Conservation (phyloP, 805 yeast genomes). For the Alloascoidea hylecoeti region DNA sequence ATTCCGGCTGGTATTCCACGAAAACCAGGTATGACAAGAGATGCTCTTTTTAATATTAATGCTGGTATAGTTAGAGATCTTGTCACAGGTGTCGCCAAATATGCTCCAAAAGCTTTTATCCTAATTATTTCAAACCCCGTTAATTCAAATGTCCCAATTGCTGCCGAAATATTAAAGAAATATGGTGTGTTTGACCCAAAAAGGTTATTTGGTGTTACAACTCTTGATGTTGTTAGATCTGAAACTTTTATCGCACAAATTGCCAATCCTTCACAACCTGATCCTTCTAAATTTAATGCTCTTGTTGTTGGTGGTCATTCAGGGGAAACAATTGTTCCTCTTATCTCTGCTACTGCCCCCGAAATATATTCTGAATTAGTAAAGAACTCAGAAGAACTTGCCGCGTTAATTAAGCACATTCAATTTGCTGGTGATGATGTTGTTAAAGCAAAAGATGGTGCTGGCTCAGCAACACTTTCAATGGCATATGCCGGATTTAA, state of each 20-base stretch:
- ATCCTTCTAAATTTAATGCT: constrained; percentile 35
- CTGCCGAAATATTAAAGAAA: constrained; percentile 63
- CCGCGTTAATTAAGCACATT: constrained; percentile 69
- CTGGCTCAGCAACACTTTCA: constrained; percentile 88
- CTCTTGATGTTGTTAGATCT: constrained; percentile 78
- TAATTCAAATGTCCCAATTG: constrained; percentile 85
- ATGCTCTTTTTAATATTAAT: constrained; percentile 73
- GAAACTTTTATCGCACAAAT: constrained; percentile 62
- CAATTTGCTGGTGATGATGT: constrained; percentile 97
- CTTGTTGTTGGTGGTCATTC: constrained; percentile 93
- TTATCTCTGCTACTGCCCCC: constrained; percentile 34
- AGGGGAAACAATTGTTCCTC: constrained; percentile 87
- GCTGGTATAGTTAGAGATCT: constrained; percentile 67
- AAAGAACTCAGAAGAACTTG: constrained; percentile 17
- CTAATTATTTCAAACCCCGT: constrained; percentile 88
- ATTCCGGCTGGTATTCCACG: constrained; percentile 91
- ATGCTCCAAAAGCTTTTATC: constrained; percentile 63
- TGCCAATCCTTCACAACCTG: constrained; percentile 34
- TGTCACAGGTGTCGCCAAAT: constrained; percentile 59
- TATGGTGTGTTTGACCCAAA: constrained; percentile 56
- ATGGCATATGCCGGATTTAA: constrained; percentile 93
- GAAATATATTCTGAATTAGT: constrained; percentile 19
- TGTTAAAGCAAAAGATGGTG: constrained; percentile 88
- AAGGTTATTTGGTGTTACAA: constrained; percentile 78
- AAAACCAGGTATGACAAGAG: constrained; percentile 92